Base-by-base conservation (phyloP, 1,139 yeast genomes). In the Yamadazyma songkhlaensis region DNA sequence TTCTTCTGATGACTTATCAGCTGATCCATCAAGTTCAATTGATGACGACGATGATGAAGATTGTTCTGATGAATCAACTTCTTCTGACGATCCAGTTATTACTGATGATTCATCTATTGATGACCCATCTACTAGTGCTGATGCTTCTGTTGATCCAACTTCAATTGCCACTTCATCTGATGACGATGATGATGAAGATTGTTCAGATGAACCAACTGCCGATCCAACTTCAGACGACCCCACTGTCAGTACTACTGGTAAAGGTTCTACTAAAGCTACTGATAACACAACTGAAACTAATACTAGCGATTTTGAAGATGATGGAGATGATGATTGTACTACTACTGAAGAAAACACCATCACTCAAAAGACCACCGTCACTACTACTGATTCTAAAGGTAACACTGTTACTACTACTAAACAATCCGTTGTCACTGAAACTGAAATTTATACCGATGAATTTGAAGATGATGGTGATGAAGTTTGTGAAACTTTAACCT, bases 171-270 rank as follows among this genome's bases (percentile, higher is more conserved):
- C 21, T 24, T 28, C 36, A 31, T 21, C 32, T n/a, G 41, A 35
- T 31, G 40, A 31, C 23, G 47, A 36, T 13, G 49, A 40, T 29
- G 48, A 45, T 10, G 47, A 41, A 11, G 49, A 47, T 31, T 43
- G 49, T 41, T 46, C 42, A 14, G 38, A 43, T 14, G 47, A 39
- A 26, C 31, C 37, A 6, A 17, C 15, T 20, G 13, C 17, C 11
- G 23, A 10, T 10, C 34, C 26, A 10, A 24, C 11, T 31, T n/a
- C 9, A 7, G 8, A 5, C 6, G 9, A 4, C 15, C 7, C 32
- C 7, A 22, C 34, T 23, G 28, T 12, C 22, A 10, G 28, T 9
- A 13, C 35, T 15, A 7, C 14, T 26, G 23, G 17, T 10, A 23
- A 15, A 8, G 40, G 23, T 23, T 35, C 40, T 13, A 9, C 11